Percentiles rank a stretch among this genome's conserved stretches.
Evolutionary conservation across 495 filamentous ascomycete genomes (phyloP).

Genomic region (Schizothecium vesticola): DNA sequence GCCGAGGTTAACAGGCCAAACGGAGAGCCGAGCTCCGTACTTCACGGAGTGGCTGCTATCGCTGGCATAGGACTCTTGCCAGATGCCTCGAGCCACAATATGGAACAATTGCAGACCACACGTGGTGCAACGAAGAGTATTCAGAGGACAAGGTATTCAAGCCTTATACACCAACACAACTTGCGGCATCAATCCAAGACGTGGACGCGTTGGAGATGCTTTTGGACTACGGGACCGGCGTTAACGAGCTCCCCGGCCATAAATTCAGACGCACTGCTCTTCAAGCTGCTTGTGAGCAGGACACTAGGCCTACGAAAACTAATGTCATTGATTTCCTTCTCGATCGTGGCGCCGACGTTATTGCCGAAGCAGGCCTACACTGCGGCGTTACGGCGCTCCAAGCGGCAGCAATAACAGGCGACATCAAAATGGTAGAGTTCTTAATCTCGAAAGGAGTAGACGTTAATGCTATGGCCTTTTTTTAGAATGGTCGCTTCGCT

Average conservation of each 20-base stretch:
- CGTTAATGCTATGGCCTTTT: conserved; percentile 5
- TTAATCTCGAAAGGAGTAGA: conserved; percentile 5
- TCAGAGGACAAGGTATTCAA: neutral
- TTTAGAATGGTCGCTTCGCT: conserved; percentile 1
- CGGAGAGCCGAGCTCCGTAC: conserved; percentile 4
- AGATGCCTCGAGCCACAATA: conserved; percentile 5
- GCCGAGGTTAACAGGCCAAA: conserved; percentile 3
- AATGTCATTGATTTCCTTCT: conserved; percentile 6
- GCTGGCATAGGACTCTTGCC: neutral
- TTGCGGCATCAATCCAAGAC: conserved; percentile 4
- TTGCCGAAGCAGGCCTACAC: conserved; percentile 1
- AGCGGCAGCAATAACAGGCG: conserved; percentile 5
- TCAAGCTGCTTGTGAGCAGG: conserved; percentile 3
- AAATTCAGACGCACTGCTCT: conserved; percentile 8
- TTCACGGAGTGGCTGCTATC: neutral
- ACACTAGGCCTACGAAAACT: neutral
- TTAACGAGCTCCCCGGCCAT: conserved; percentile 5
- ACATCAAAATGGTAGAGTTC: conserved; percentile 5
- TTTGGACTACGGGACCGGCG: conserved; percentile 1
- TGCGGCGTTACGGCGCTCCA: conserved; percentile 10
- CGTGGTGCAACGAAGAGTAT: neutral
- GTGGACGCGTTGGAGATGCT: conserved; percentile 8
- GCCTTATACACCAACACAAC: neutral
- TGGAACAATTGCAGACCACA: neutral
- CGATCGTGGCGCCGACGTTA: conserved; percentile 7